Evolutionary conservation across 1,284 basidiomycete species (phyloP).

Genomic region (Sporisorium exsertum): DNA sequence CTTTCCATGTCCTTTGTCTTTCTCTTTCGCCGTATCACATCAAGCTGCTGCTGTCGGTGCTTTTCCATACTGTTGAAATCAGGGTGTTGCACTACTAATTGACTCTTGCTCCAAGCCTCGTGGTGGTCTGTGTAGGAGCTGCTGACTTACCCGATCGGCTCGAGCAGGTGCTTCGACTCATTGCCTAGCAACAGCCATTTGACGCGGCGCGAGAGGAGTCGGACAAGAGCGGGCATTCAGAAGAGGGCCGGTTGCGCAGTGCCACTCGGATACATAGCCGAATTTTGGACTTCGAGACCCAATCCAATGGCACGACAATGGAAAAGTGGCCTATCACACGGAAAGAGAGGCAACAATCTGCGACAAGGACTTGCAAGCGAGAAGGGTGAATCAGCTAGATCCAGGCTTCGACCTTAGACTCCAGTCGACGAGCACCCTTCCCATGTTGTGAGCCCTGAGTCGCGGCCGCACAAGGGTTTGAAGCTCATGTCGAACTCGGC

Average conservation of each 20-base stretch:
- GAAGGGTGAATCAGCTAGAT: slow-evolving; percentile 4
- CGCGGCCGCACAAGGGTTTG: too few relatives aligned
- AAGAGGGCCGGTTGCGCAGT: too few relatives aligned
- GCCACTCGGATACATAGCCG: not conserved
- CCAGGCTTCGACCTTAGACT: not conserved
- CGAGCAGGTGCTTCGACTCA: not conserved
- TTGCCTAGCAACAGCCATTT: not conserved
- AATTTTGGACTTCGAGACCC: not conserved
- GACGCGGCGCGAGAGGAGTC: too few relatives aligned
- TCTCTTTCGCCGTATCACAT: too few relatives aligned
- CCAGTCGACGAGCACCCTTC: too few relatives aligned
- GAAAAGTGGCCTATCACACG: not conserved
- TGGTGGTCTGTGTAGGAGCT: not conserved
- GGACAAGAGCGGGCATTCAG: not conserved
- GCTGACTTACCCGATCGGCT: not conserved
- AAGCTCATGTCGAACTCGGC: too few relatives aligned
- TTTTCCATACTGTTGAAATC: too few relatives aligned
- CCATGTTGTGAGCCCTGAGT: too few relatives aligned
- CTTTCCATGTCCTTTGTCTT: not conserved
- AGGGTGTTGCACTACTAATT: too few relatives aligned
- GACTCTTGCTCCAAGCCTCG: too few relatives aligned
- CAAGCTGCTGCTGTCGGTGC: not conserved
- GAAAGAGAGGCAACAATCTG: not conserved
- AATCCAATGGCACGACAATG: not conserved
- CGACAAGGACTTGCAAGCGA: not conserved